A percentile compares a stretch with the other conserved stretches of the same genome.
phyloP scores from a whole-genome alignment of 1,284 basidiomycete genomes.

The Phenoliferia sp. region DNA sequence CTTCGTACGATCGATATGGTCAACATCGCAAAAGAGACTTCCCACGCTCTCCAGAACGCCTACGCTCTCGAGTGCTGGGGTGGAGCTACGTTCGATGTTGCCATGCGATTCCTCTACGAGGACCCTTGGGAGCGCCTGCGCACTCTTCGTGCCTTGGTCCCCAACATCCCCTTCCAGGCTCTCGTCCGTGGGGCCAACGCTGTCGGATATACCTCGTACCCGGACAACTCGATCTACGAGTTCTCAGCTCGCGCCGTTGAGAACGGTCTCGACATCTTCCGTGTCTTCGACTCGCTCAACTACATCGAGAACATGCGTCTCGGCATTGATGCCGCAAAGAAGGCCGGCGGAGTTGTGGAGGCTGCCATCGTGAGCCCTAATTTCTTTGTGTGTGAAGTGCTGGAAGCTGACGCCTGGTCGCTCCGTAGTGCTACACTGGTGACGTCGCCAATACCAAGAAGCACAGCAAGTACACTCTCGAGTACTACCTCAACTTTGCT shows the following conservation, averaged over 20 bases:
- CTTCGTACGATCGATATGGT: conserved; percentile 95
- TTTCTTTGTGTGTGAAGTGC: neutral
- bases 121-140: conserved; percentile 99
- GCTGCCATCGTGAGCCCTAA: conserved; percentile 69
- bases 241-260: conserved; percentile 76
- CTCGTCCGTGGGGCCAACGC: conserved; percentile 98
- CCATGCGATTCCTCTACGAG: conserved; percentile 99
- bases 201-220: conserved; percentile 98
- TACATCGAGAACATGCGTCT: conserved; percentile 95
- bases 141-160: conserved; percentile 88
- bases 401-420: neutral
- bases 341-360: conserved; percentile 96
- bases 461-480: conserved; percentile 86
- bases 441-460: conserved; percentile 93
- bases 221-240: conserved; percentile 99
- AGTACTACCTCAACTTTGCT: conserved; percentile 97
- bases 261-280: conserved; percentile 98
- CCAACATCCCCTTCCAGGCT: conserved; percentile 98
- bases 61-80: conserved; percentile 99
- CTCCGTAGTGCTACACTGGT: conserved; percentile 78
- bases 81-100: conserved; percentile 97
- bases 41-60: conserved; percentile 88
- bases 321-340: conserved; percentile 98
- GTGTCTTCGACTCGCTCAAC: conserved; percentile 98
- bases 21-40: conserved; percentile 98